phyloP scores from a whole-genome alignment of 208 protist genomes.

The Acanthamoeba quina region DNA sequence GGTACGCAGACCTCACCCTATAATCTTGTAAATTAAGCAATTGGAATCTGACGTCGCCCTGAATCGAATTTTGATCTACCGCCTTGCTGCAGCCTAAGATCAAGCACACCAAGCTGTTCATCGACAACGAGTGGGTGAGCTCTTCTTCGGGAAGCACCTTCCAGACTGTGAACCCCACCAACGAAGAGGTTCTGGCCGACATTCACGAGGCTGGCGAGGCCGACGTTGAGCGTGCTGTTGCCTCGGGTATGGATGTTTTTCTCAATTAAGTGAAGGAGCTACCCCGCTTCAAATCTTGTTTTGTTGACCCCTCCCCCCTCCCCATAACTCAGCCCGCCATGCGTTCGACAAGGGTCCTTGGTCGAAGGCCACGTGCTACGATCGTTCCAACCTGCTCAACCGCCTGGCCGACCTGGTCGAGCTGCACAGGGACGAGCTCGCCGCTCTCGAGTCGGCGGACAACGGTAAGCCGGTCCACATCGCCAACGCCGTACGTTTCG shows the following conservation, averaged over 20 bases:
- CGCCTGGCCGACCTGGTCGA: slow-evolving; percentile 90
- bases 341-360: slow-evolving; percentile 86
- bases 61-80: not conserved
- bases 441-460: slow-evolving; percentile 92
- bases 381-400: slow-evolving; percentile 82
- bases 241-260: slow-evolving; percentile 77
- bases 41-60: not conserved
- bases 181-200: slow-evolving; percentile 89
- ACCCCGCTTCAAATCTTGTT: not conserved
- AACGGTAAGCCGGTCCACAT: slow-evolving; percentile 93
- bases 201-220: slow-evolving; percentile 89
- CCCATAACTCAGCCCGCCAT: slow-evolving; percentile 87
- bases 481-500: slow-evolving; percentile 76
- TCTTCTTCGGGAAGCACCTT: slow-evolving; percentile 90
- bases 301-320: not conserved
- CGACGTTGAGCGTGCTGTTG: slow-evolving; percentile 88
- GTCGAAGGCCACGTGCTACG: slow-evolving; percentile 75
- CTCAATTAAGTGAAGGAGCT: not conserved
- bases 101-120: slow-evolving; percentile 90
- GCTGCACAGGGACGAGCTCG: slow-evolving; percentile 88
- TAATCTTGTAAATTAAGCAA: not conserved
- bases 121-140: slow-evolving; percentile 92
- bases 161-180: slow-evolving; percentile 90
- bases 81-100: not conserved
- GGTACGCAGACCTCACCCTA: not conserved